phyloP scores from a whole-genome alignment of 306 rosid genomes.

The Geum urbanum region DNA sequence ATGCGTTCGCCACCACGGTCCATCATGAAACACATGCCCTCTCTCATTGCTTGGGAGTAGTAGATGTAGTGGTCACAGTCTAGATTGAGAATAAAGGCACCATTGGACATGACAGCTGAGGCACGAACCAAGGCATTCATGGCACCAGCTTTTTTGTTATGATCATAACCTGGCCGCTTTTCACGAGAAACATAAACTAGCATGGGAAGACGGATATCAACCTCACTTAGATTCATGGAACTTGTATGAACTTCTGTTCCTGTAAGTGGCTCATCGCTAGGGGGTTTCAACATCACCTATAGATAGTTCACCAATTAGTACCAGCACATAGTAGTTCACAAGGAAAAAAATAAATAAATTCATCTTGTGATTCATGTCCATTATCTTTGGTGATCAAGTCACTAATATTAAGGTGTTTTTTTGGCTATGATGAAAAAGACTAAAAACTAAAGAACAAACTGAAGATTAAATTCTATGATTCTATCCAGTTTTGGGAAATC shows the following conservation, averaged over 20 bases:
- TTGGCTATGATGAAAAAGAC: no score
- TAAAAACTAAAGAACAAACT: neutral
- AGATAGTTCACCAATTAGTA: constrained; percentile 17
- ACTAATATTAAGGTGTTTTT: neutral
- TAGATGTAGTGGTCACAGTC: constrained; percentile 77
- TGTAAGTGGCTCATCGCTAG: constrained; percentile 56
- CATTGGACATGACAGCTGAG: constrained; percentile 76
- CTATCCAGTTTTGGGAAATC: neutral
- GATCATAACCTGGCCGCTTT: constrained; percentile 79
- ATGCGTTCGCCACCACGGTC: constrained; percentile 66
- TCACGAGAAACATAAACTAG: constrained; percentile 79
- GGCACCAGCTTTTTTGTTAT: constrained; percentile 87
- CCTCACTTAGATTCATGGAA: constrained; percentile 44
- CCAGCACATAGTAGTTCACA: constrained; percentile 5
- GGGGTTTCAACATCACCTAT: constrained; percentile 74
- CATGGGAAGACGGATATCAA: constrained; percentile 80
- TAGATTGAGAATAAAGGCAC: constrained; percentile 72
- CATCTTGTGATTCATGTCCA: neutral
- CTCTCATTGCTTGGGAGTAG: constrained; percentile 66
- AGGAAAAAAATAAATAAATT: neutral
- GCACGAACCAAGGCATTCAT: constrained; percentile 83
- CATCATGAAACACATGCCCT: constrained; percentile 92
- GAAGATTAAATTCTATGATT: neutral
- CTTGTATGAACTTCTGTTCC: constrained; percentile 43
- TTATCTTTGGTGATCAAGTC: neutral